Conservation (phyloP, 495 filamentous ascomycete genomes). For the Penicillium turbatum region DNA sequence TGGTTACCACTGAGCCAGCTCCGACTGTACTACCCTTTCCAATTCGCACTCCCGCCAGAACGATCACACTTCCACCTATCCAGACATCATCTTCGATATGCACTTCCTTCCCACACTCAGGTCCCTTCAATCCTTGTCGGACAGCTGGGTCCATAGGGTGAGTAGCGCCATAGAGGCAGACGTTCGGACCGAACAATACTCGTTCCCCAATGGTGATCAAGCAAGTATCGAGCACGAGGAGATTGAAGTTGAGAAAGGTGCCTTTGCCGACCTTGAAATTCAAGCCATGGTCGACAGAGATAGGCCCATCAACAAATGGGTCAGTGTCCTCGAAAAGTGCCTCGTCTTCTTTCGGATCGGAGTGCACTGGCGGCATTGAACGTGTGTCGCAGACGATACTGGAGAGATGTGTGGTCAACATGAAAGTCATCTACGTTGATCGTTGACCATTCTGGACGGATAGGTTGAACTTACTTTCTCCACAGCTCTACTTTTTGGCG, state of each 20-base stretch:
- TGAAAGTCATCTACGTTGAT: background rate
- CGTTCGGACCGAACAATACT: conserved; percentile 73
- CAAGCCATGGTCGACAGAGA: conserved; percentile 69
- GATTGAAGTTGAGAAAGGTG: conserved; percentile 71
- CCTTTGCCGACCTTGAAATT: conserved; percentile 62
- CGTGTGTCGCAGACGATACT: conserved; percentile 56
- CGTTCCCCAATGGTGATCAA: conserved; percentile 68
- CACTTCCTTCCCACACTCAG: conserved; percentile 63
- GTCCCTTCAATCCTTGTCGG: conserved; percentile 64
- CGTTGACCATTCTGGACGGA: background rate
- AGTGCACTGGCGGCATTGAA: conserved; percentile 53
- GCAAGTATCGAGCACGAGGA: conserved; percentile 72
- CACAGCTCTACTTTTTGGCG: conserved; percentile 60
- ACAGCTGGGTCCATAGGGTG: conserved; percentile 69
- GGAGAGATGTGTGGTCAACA: background rate
- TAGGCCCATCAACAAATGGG: conserved; percentile 62
- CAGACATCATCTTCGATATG: conserved; percentile 79
- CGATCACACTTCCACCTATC: conserved; percentile 58
- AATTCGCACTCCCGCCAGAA: conserved; percentile 19
- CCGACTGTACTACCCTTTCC: conserved; percentile 60
- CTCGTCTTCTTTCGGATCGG: conserved; percentile 54
- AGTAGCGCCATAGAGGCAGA: conserved; percentile 60
- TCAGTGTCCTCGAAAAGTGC: conserved; percentile 51
- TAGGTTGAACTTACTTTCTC: conserved; percentile 56
- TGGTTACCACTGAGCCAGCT: conserved; percentile 79